A percentile compares a stretch with the other conserved stretches of the same genome.
phyloP scores from a whole-genome alignment of 495 filamentous ascomycete genomes.

The Podospora didyma region DNA sequence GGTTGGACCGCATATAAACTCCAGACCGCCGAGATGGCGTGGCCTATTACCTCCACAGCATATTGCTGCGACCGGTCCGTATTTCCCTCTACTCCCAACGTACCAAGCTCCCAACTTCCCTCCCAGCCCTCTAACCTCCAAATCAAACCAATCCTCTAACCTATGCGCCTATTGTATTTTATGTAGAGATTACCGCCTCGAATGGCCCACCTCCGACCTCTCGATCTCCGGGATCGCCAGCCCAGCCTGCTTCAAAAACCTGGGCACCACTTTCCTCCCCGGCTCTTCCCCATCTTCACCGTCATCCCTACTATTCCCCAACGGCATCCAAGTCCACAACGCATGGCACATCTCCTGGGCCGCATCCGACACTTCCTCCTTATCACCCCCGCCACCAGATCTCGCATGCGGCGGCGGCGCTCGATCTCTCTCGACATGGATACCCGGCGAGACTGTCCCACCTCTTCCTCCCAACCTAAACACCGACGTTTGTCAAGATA shows the following conservation, averaged over 20 bases:
- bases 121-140: no score
- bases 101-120: no score
- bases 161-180: no score
- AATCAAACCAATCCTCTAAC: no score
- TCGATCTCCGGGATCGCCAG: neutral
- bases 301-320: neutral
- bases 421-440: neutral
- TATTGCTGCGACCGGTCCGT: neutral
- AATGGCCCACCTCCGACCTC: neutral
- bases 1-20: slow-evolving; percentile 1
- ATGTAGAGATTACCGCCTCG: neutral
- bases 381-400: neutral
- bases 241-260: neutral
- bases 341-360: slow-evolving; percentile 3
- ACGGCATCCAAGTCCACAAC: slow-evolving; percentile 1
- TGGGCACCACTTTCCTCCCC: neutral
- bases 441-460: neutral
- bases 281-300: neutral
- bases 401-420: neutral
- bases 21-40: no score
- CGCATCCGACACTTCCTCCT: neutral
- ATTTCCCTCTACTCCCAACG: neutral
- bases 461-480: neutral
- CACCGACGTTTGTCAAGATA: neutral
- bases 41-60: neutral